Percentiles rank a stretch among this genome's conserved stretches.
Evolutionary conservation across 2,329 filamentous ascomycete species (phyloP).

Genomic region (Fusarium burgessii): DNA sequence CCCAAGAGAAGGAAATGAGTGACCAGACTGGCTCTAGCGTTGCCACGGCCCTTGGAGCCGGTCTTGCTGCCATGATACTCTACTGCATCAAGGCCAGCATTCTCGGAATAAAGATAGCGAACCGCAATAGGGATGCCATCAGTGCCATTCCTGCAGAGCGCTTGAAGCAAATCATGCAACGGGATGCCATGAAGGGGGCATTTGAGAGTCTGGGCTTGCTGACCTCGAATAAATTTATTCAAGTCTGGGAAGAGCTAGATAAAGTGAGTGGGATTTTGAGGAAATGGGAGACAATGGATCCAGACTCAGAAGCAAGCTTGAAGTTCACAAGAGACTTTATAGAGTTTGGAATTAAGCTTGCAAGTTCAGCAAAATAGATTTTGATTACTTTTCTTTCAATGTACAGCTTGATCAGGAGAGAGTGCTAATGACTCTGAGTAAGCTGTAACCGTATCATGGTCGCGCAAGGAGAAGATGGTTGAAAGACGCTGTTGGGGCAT

Average conservation of each 20-base stretch:
- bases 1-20: background rate
- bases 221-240: background rate
- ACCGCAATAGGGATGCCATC: background rate
- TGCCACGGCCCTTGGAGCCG: background rate
- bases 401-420: too few relatives aligned
- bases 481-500: too few relatives aligned
- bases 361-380: background rate
- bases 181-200: background rate
- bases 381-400: too few relatives aligned
- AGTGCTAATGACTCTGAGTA: too few relatives aligned
- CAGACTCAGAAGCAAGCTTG: background rate
- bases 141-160: background rate
- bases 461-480: too few relatives aligned
- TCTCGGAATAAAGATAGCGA: background rate
- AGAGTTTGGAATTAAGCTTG: background rate
- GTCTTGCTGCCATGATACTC: background rate
- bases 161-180: background rate
- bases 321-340: background rate
- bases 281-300: background rate
- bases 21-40: background rate
- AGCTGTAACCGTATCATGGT: too few relatives aligned
- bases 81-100: conserved; percentile 4
- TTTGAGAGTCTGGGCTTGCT: background rate
- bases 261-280: background rate
- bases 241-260: background rate